Conservation (phyloP, 768 basidiomycete genomes). For the Royoungia palumana region DNA sequence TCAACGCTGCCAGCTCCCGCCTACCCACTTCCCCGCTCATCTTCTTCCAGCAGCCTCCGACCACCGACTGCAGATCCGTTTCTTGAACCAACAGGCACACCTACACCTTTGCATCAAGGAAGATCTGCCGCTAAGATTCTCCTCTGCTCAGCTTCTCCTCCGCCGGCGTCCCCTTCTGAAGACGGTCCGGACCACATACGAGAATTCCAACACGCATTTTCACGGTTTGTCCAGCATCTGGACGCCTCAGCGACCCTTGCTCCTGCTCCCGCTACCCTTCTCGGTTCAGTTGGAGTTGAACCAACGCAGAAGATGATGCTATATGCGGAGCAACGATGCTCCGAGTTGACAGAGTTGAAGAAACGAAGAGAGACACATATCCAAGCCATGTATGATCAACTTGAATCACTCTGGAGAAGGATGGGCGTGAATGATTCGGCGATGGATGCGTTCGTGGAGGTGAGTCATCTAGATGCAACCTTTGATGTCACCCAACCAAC, state of each 20-base stretch:
- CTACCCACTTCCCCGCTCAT: constrained; percentile 45
- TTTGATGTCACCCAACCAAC: neutral
- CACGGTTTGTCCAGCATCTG: constrained; percentile 57
- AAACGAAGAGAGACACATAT: constrained; percentile 76
- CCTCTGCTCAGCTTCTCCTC: constrained; percentile 28
- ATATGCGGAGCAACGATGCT: constrained; percentile 61
- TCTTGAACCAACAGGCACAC: constrained; percentile 34
- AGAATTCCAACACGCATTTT: constrained; percentile 58
- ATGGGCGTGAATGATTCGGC: constrained; percentile 75
- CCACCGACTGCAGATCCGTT: constrained; percentile 26
- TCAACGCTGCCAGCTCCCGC: constrained; percentile 37
- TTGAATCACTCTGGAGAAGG: constrained; percentile 87
- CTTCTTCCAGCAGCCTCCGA: constrained; percentile 30
- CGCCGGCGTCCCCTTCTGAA: constrained; percentile 10
- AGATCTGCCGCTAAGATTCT: constrained; percentile 35
- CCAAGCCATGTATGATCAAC: constrained; percentile 89
- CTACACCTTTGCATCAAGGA: constrained; percentile 46
- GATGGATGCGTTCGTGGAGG: constrained; percentile 92
- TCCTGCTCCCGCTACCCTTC: constrained; percentile 19
- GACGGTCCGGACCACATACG: constrained; percentile 11
- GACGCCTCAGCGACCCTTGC: constrained; percentile 37
- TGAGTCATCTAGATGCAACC: constrained; percentile 10
- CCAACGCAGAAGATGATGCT: constrained; percentile 71
- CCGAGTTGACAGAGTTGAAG: constrained; percentile 70
- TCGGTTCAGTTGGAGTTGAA: constrained; percentile 52